Conservation (phyloP, 345 rosid genomes). For the Ailanthus altissimus region DNA sequence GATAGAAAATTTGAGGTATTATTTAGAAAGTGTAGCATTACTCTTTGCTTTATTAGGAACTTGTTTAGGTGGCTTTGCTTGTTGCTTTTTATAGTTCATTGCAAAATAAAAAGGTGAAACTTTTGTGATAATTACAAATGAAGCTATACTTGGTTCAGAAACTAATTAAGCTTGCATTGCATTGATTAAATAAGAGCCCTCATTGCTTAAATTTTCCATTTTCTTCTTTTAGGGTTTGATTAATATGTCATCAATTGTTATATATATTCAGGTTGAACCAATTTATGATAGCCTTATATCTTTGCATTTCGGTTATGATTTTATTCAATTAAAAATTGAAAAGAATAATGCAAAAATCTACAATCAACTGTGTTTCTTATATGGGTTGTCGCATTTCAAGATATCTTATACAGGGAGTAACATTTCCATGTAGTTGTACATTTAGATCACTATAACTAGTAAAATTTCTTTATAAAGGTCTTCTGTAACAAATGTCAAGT, state of each 20-base stretch:
- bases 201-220: neutral
- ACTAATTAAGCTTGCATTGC: neutral
- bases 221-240: too few species aligned
- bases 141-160: neutral
- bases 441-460: neutral
- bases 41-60: neutral
- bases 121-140: neutral
- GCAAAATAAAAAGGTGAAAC: too few species aligned
- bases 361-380: neutral
- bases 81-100: neutral
- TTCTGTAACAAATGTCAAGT: neutral
- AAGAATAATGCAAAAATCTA: neutral
- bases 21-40: too few species aligned
- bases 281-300: neutral
- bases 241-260: too few species aligned
- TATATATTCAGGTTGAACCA: neutral
- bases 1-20: too few species aligned
- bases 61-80: neutral
- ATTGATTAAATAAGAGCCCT: too few species aligned
- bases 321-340: neutral
- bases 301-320: neutral
- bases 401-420: neutral
- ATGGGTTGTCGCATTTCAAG: slow-evolving; percentile 3
- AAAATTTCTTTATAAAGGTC: neutral
- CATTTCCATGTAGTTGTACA: neutral